phyloP scores from a whole-genome alignment of 192 early-diverging fungal genomes.

The Dimargaris verticillata region DNA sequence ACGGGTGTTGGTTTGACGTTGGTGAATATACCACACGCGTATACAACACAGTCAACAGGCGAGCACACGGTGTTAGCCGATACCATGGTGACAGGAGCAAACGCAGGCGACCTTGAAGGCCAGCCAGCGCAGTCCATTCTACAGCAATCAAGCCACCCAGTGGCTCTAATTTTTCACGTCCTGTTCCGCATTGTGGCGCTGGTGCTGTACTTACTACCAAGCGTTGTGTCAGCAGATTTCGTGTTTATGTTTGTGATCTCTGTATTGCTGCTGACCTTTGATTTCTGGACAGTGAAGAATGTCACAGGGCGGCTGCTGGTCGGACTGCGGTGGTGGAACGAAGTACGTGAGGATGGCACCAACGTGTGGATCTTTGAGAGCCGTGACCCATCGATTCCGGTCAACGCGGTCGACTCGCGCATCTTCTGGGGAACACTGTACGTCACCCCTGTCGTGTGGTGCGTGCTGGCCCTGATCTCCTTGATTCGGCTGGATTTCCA shows the following conservation, averaged over 20 bases:
- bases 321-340: conserved; percentile 98
- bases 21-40: no score
- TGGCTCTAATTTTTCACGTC: conserved; percentile 79
- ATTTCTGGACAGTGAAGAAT: conserved; percentile 99
- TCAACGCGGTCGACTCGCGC: conserved; percentile 76
- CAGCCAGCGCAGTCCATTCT: neutral
- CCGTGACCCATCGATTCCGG: conserved; percentile 40
- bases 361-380: conserved; percentile 96
- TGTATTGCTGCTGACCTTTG: conserved; percentile 81
- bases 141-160: conserved; percentile 53
- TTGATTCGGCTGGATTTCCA: conserved; percentile 54
- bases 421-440: conserved; percentile 92
- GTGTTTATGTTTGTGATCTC: conserved; percentile 82
- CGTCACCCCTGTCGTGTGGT: conserved; percentile 67
- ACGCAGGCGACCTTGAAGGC: no score
- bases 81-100: no score
- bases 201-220: conserved; percentile 70
- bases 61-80: no score
- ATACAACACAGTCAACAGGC: no score
- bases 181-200: conserved; percentile 74
- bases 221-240: conserved; percentile 68
- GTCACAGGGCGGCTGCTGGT: conserved; percentile 90
- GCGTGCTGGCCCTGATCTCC: conserved; percentile 57
- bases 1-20: no score
- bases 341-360: conserved; percentile 87